phyloP scores from a whole-genome alignment of 805 yeast genomes.

The Saccharomyces paradoxus region DNA sequence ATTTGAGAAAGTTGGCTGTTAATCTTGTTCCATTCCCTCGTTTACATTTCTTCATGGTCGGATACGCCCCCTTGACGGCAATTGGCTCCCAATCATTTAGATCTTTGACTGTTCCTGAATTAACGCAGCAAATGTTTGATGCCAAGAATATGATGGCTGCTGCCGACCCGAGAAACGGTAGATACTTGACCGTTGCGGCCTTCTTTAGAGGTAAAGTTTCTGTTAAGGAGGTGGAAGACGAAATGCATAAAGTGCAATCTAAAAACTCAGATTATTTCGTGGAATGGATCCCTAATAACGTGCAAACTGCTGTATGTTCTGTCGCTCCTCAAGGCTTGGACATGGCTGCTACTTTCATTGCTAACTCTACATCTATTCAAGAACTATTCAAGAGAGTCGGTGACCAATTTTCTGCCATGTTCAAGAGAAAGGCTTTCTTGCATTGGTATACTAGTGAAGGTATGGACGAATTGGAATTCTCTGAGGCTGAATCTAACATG shows the following conservation, averaged over 20 bases:
- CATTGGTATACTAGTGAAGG: conserved; percentile 96
- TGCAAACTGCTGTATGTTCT: conserved; percentile 87
- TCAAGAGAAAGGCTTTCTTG: conserved; percentile 86
- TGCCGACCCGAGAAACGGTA: conserved; percentile 81
- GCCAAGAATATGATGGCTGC: conserved; percentile 95
- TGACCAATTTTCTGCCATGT: conserved; percentile 86
- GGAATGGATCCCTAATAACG: conserved; percentile 94
- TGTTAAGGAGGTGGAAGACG: conserved; percentile 90
- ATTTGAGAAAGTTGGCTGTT: conserved; percentile 86
- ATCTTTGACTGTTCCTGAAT: conserved; percentile 79
- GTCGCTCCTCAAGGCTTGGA: conserved; percentile 81
- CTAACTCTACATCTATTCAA: conserved; percentile 88
- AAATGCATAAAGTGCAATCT: conserved; percentile 76
- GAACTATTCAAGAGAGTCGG: conserved; percentile 85
- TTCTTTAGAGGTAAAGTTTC: conserved; percentile 91
- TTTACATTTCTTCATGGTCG: conserved; percentile 91
- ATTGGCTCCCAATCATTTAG: conserved; percentile 75
- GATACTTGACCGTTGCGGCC: conserved; percentile 88
- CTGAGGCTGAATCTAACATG: conserved; percentile 90
- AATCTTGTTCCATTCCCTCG: conserved; percentile 93
- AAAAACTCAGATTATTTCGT: conserved; percentile 79
- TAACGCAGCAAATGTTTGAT: conserved; percentile 90
- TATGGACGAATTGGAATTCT: conserved; percentile 91
- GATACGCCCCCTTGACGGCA: conserved; percentile 86
- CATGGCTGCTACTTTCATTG: conserved; percentile 88